phyloP scores from a whole-genome alignment of 2,329 filamentous ascomycete species.

The Aureobasidium sp. region DNA sequence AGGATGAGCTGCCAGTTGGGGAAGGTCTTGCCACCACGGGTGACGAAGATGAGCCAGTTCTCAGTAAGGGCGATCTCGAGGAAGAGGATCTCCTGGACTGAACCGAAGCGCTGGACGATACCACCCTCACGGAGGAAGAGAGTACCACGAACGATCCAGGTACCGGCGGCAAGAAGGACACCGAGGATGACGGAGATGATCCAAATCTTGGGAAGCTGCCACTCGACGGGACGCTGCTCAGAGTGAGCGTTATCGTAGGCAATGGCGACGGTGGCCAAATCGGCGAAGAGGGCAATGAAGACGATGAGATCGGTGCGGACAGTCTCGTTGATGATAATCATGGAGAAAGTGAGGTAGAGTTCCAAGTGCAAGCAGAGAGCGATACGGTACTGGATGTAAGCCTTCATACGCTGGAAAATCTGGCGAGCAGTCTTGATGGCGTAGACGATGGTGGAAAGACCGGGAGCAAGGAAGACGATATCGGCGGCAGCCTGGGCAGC shows the following conservation, averaged over 20 bases:
- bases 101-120: constrained; percentile 68
- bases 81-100: constrained; percentile 62
- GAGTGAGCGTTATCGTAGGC: constrained; percentile 75
- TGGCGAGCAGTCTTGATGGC: constrained; percentile 68
- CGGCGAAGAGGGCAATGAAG: constrained; percentile 72
- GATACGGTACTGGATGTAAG: constrained; percentile 71
- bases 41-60: constrained; percentile 51
- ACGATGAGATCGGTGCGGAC: constrained; percentile 66
- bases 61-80: constrained; percentile 47
- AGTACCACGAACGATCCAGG: constrained; percentile 66
- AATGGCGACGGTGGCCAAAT: constrained; percentile 71
- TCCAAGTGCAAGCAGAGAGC: constrained; percentile 67
- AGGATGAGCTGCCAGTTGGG: constrained; percentile 67
- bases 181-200: constrained; percentile 65
- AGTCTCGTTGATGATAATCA: constrained; percentile 75
- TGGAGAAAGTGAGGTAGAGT: constrained; percentile 69
- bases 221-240: constrained; percentile 67
- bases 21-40: constrained; percentile 59
- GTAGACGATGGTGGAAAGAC: constrained; percentile 63
- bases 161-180: constrained; percentile 59
- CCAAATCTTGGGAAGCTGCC: constrained; percentile 78
- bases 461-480: constrained; percentile 68
- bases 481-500: constrained; percentile 66
- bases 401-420: constrained; percentile 74
- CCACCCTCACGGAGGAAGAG: constrained; percentile 64